Evolutionary conservation across 352 stramenopile species (phyloP), one percentile per base, ranked within the genome.

Genomic region (Pythium apleroticum): DNA sequence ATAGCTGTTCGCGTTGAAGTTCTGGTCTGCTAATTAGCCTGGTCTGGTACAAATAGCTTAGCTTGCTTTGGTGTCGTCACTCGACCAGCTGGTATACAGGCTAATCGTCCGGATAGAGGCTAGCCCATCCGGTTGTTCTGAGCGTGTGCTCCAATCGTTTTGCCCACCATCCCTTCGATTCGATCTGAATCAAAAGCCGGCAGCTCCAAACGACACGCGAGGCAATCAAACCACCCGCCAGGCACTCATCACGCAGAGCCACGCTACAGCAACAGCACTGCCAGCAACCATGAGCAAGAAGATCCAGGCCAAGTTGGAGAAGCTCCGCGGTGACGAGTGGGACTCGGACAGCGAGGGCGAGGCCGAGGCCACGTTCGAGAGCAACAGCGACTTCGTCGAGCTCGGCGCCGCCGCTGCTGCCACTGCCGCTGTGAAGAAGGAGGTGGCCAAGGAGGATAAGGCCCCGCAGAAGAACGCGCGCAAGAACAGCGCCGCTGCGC

Each of bases 261-360:
- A 60, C 53, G 53, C 52, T n/a, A 41, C 28, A 53, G 39, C 39
- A 41, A 50, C 57, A 31, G 20, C 24, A 49, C 33, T 50, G 27
- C 41, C 24, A 19, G 55, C 28, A 49, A 79, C 52, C 56, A 87
- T 89, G 75, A 89, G 74, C 76, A 89, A 90, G 74, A 88, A 88
- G 68, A 80, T 93, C 43, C 77, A 81, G 8, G 78, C 75, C 67
- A 81, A 95, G 71, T 65, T 95, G 54, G 78, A 89, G 70, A 91
- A 93, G 77, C 77, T 93, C 17, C 79, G 90, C 62, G 83, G 84
- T 20, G 82, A 80, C 62, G 86, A 95, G 63, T 95, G 86, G 86
- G 81, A 95, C 76, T 95, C 86, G 63, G 86, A 93, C 73, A 91
- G 80, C 61, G 85, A 91, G 49, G 64, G 81, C 10, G 41, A 49